Evolutionary conservation across 2,329 filamentous ascomycete genomes (phyloP), one percentile per base, ranked within the genome.

Genomic region (Lasiodiplodia gonubiensis): DNA sequence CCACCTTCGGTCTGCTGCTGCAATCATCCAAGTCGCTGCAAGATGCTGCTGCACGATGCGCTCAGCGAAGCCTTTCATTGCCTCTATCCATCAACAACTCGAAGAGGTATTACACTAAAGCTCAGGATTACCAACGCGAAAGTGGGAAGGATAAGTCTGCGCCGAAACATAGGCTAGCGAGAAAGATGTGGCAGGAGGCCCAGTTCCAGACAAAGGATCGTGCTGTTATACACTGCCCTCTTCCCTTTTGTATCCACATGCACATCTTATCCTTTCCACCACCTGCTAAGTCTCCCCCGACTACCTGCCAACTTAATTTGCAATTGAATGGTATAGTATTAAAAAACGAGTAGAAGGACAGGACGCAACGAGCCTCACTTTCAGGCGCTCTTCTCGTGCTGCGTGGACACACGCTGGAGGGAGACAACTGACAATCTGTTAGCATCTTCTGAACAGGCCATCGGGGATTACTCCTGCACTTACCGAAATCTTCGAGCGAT

Each of bases 321-420:
- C 49, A 54, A 30, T 30, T n/a, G 60, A 46, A 54, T 54, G 33
- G 61, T 64, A 64, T 64, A 33, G 61, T 64, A 64, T 64, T 64
- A 64, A 64, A 48, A 64, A 54, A 33, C 30, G 61, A 46, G 25
- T n/a, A 63, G 8, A 51, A 33, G 18, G 35, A 46, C 49, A 52
- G 46, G 46, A 33, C 33, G 46, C 30, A 53, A 25, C 60, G 60
- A 64, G 46, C 21, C n/a, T 54, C 51, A 10, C 18, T 48, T 64
- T 82, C 90, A 94, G 81, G 89, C 85, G 73, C 89, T 91, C 86
- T 94, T 94, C 86, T 96, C 92, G 85, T 97, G 93, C 83, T 95
- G 92, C 70, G 91, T 95, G 66, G 92, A 94, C 72, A 95, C 92
- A 81, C 93, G 91, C 85, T 96, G 92, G 79, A 96, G 86, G 69